Percentiles rank a stretch among this genome's conserved stretches.
These are phyloP conservation scores for Sarcodon sp. DNA, from an alignment of 768 basidiomycete species.

Conservation along the genomic window DNA sequence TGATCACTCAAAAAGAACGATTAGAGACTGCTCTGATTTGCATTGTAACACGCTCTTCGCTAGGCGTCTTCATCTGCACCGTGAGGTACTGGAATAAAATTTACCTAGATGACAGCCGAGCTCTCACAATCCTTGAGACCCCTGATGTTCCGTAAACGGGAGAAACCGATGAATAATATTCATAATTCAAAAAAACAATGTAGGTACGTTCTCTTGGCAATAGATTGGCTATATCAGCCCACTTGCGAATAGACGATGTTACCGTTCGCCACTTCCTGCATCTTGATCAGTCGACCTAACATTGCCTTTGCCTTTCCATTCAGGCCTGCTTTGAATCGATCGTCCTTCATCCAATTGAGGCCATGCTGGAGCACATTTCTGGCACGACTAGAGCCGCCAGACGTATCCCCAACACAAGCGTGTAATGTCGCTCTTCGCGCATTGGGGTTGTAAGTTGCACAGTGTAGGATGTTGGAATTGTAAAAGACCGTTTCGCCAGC, in stretches of 20 bases:
- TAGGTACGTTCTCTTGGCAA: too few species aligned
- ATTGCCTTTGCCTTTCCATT: conserved; percentile 31
- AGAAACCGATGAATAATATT: too few species aligned
- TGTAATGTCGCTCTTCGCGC: conserved; percentile 54
- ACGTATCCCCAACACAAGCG: conserved; percentile 48
- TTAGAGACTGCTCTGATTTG: too few species aligned
- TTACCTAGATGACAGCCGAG: too few species aligned
- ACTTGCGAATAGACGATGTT: conserved; percentile 44
- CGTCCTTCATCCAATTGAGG: conserved; percentile 53
- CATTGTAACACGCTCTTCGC: too few species aligned
- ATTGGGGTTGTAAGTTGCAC: conserved; percentile 44
- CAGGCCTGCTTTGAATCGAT: conserved; percentile 31
- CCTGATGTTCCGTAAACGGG: too few species aligned
- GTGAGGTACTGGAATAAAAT: too few species aligned
- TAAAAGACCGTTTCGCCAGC: conserved; percentile 75
- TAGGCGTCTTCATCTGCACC: too few species aligned
- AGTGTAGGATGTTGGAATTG: conserved; percentile 69
- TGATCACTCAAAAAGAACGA: too few species aligned
- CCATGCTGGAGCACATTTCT: conserved; percentile 70
- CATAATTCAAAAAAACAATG: too few species aligned
- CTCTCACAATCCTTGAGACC: too few species aligned
- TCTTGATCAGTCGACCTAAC: conserved; percentile 41
- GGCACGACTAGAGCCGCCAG: conserved; percentile 50
- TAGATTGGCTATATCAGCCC: not conserved
- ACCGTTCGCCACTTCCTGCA: conserved; percentile 29